phyloP scores from a whole-genome alignment of 371 early-diverging fungal species.

The Lichtheimia corymbifera region DNA sequence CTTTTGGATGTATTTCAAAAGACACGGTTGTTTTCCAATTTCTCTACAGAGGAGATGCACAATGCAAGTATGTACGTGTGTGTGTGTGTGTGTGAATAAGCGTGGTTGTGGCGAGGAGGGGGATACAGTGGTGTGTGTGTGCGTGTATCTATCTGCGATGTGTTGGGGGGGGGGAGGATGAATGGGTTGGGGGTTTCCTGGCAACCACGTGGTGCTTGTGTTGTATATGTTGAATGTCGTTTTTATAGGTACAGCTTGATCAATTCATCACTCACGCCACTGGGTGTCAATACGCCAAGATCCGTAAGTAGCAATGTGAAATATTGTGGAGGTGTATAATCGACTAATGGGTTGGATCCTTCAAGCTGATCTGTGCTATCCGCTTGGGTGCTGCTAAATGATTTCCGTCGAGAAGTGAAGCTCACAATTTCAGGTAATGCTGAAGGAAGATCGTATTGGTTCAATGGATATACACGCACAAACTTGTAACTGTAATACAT shows the following conservation, averaged over 20 bases:
- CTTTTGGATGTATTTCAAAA: too few species aligned
- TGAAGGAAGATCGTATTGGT: slow-evolving; percentile 83
- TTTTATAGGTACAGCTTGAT: slow-evolving; percentile 79
- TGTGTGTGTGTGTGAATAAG: too few species aligned
- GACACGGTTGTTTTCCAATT: too few species aligned
- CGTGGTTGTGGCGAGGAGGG: too few species aligned
- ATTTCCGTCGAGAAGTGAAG: slow-evolving; percentile 50
- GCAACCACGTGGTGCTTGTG: too few species aligned
- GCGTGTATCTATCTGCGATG: too few species aligned
- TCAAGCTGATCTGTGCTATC: slow-evolving; percentile 48
- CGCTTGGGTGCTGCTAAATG: slow-evolving; percentile 21
- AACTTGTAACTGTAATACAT: slow-evolving; percentile 83
- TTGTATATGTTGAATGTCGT: background rate
- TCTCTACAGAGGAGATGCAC: too few species aligned
- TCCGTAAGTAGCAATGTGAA: slow-evolving; percentile 92
- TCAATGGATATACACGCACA: slow-evolving; percentile 87
- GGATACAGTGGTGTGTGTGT: too few species aligned
- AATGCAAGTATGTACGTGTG: too few species aligned
- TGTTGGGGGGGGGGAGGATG: too few species aligned
- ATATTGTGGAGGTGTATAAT: slow-evolving; percentile 95
- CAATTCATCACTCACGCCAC: slow-evolving; percentile 89
- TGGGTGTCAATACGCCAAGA: slow-evolving; percentile 91
- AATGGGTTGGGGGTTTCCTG: too few species aligned
- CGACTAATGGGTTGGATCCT: slow-evolving; percentile 78
- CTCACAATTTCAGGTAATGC: slow-evolving; percentile 67